Evolutionary conservation across 2,329 filamentous ascomycete genomes (phyloP), one percentile per base, ranked within the genome.

Genomic region (Arthrobotrys entomopaga): DNA sequence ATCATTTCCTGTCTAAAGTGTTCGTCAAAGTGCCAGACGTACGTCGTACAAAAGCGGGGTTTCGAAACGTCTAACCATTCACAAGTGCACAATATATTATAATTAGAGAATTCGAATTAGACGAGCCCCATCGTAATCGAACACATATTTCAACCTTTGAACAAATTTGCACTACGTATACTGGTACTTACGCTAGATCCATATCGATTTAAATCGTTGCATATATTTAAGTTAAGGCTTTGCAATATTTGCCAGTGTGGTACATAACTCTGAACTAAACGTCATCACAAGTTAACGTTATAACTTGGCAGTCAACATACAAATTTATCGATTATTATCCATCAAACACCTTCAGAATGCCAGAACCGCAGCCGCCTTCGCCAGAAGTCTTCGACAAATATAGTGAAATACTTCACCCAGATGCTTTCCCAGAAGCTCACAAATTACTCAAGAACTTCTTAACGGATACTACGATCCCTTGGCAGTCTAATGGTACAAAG

Each of bases 401-500:
- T 15, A 42, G 42, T 38, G 22, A 38, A 48, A 59, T 74, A 3
- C 29, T 46, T 3, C 70, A 74, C 26, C 70, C 63, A 46, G 63
- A 59, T 38, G 63, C 43, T n/a, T 74, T 67, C 63, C 70, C 70
- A 2, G 38, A 57, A 0, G 70, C 70, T 26, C 34, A 67, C 10
- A 50, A 57, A 3, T 48, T 74, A 7, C 70, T 74, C 22, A 74
- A 74, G 34, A 10, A 59, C 15, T 49, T 67, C 11, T 29, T 63
- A 8, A 59, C 70, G 4, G 58, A 74, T 13, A 48, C 50, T 16
- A 53, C 56, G 3, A 74, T 74, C 43, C 20, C 63, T 15, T 74
- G 70, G 70, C 34, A 34, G 13, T 53, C 63, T 13, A 74, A 74
- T 16, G 70, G 70, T n/a, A 64, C 24, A 3, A 74, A 67, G 38